phyloP scores from a whole-genome alignment of 192 early-diverging fungal species.

The Coemansia sp. region DNA sequence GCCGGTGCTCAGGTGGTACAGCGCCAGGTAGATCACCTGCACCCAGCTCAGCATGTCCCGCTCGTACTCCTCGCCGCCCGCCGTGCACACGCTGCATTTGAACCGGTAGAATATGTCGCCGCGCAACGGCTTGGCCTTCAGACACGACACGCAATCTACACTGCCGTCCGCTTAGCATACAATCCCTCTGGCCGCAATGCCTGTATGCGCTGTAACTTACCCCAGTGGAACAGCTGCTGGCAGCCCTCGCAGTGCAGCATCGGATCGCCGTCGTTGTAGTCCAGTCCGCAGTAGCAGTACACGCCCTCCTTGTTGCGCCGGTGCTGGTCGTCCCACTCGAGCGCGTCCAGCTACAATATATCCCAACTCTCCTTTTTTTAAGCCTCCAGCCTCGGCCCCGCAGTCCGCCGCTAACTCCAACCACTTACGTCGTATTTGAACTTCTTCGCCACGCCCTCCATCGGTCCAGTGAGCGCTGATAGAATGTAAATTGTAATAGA shows the following conservation, averaged over 20 bases:
- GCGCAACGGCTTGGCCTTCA: slow-evolving; percentile 56
- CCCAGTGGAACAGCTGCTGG: slow-evolving; percentile 68
- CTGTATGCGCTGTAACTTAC: slow-evolving; percentile 30
- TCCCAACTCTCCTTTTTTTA: too few relatives aligned
- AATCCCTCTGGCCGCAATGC: too few relatives aligned
- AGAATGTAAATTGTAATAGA: not conserved
- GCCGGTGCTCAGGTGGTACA: slow-evolving; percentile 66
- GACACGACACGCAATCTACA: slow-evolving; percentile 60
- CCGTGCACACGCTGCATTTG: slow-evolving; percentile 69
- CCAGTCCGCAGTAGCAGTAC: slow-evolving; percentile 81
- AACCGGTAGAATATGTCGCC: slow-evolving; percentile 77
- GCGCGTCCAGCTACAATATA: slow-evolving; percentile 38
- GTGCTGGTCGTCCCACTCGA: slow-evolving; percentile 55
- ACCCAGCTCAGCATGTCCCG: slow-evolving; percentile 70
- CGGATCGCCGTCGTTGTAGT: slow-evolving; percentile 54
- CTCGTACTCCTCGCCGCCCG: slow-evolving; percentile 59
- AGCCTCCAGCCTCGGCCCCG: not conserved
- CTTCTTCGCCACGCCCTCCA: slow-evolving; percentile 26
- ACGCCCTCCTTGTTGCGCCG: slow-evolving; percentile 58
- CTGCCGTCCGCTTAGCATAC: not conserved
- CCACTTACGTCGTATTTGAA: slow-evolving; percentile 50
- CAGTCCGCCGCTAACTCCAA: too few relatives aligned
- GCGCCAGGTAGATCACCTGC: slow-evolving; percentile 64
- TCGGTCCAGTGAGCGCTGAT: too few relatives aligned
- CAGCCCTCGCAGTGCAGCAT: slow-evolving; percentile 69